Evolutionary conservation across 345 rosid genomes (phyloP).

Genomic region (Lagerstroemia speciosa): DNA sequence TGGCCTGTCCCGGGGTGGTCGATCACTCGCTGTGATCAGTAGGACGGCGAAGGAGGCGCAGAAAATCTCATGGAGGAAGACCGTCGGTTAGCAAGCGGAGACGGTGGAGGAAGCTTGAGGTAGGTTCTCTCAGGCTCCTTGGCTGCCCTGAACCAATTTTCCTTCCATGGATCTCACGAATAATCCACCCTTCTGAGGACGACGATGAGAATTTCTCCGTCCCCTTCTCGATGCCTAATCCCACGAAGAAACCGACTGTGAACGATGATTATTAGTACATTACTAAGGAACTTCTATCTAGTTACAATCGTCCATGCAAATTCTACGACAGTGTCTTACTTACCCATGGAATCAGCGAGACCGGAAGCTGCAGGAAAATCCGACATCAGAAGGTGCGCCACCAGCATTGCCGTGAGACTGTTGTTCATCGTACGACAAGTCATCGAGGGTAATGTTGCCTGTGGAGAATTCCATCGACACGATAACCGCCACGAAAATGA

Average conservation of each 20-base stretch:
- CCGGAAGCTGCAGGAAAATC: background rate
- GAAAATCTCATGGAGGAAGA: background rate
- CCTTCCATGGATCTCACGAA: background rate
- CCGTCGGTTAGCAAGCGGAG: background rate
- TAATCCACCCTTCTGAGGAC: background rate
- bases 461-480: background rate
- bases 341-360: background rate
- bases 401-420: background rate
- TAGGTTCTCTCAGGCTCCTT: background rate
- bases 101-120: background rate
- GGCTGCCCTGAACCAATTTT: background rate
- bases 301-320: too few relatives aligned
- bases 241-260: too few relatives aligned
- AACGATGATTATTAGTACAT: too few relatives aligned
- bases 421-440: background rate
- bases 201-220: background rate
- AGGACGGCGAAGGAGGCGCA: background rate
- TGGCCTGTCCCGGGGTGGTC: background rate
- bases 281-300: too few relatives aligned
- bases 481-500: background rate
- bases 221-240: background rate
- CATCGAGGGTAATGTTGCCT: too few relatives aligned
- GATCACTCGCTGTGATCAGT: background rate
- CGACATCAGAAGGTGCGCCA: background rate
- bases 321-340: too few relatives aligned